Percentiles rank a stretch among this genome's conserved stretches.
phyloP scores from a whole-genome alignment of 495 filamentous ascomycete genomes.

The Cudoniella acicularis region DNA sequence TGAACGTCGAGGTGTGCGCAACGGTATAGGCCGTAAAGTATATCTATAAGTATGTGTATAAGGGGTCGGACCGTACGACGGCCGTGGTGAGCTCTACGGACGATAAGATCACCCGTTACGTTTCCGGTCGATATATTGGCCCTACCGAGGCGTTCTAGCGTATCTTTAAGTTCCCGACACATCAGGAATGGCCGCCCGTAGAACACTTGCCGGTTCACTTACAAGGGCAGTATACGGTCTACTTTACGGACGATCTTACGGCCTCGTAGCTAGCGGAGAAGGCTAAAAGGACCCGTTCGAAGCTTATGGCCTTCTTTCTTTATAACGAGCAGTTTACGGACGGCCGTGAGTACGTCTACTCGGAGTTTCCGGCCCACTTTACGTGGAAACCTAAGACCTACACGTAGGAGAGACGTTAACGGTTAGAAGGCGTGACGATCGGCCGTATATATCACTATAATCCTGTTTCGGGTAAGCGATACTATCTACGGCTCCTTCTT shows the following conservation, averaged over 20 bases:
- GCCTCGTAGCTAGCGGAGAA: background rate
- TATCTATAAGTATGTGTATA: constrained; percentile 25
- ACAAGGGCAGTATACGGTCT: constrained; percentile 6
- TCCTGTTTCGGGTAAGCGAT: too few relatives aligned
- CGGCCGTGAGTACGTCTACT: too few relatives aligned
- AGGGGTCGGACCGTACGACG: constrained; percentile 13
- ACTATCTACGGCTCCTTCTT: too few relatives aligned
- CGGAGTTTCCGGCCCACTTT: too few relatives aligned
- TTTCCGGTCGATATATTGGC: constrained; percentile 14
- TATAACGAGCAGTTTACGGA: too few relatives aligned
- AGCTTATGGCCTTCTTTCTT: too few relatives aligned
- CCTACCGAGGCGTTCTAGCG: constrained; percentile 14
- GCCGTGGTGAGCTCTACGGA: constrained; percentile 1
- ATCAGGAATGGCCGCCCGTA: constrained; percentile 16
- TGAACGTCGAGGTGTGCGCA: constrained; percentile 16
- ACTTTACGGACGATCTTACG: constrained; percentile 10
- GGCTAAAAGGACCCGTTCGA: too few relatives aligned
- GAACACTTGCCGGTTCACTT: constrained; percentile 7
- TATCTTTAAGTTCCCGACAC: constrained; percentile 16
- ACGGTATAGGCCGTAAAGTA: constrained; percentile 13
- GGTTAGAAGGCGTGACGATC: too few relatives aligned
- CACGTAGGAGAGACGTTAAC: too few relatives aligned
- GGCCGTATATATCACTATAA: too few relatives aligned
- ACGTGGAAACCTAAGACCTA: too few relatives aligned
- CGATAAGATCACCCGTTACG: constrained; percentile 16